A percentile compares a stretch with the other conserved stretches of the same genome.
These are phyloP conservation scores for Amyloporia xantha DNA, from an alignment of 768 basidiomycete species.

Conservation along the genomic window DNA sequence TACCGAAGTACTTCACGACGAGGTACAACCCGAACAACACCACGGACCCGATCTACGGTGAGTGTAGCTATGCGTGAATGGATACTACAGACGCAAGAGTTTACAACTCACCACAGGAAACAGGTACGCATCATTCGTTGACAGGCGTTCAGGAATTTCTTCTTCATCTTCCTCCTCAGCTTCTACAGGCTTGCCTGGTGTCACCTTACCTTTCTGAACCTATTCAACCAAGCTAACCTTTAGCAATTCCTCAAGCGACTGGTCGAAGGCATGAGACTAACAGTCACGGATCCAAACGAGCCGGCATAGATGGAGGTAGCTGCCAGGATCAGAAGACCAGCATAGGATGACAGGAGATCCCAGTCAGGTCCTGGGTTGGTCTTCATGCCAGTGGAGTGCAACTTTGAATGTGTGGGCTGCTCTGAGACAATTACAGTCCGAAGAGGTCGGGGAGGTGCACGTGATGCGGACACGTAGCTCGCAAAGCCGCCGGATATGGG, in stretches of 20 bases:
- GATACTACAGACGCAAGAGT: slow-evolving; percentile 1
- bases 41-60: slow-evolving; percentile 56
- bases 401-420: too few relatives aligned
- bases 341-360: slow-evolving; percentile 62
- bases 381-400: background rate
- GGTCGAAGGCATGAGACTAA: slow-evolving; percentile 28
- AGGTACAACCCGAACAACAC: slow-evolving; percentile 63
- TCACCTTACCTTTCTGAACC: slow-evolving; percentile 9
- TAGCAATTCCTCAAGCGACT: background rate
- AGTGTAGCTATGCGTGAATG: background rate
- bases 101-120: slow-evolving; percentile 60
- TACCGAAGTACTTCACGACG: slow-evolving; percentile 69
- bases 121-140: slow-evolving; percentile 64
- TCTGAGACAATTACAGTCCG: too few relatives aligned
- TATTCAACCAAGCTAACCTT: slow-evolving; percentile 3
- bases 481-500: too few relatives aligned
- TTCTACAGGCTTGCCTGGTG: slow-evolving; percentile 20
- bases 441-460: background rate
- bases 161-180: slow-evolving; percentile 53
- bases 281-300: slow-evolving; percentile 61
- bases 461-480: background rate
- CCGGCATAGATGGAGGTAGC: slow-evolving; percentile 63
- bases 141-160: slow-evolving; percentile 50
- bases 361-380: slow-evolving; percentile 31
- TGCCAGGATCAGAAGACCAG: slow-evolving; percentile 61